phyloP scores from a whole-genome alignment of 371 early-diverging fungal species.

The Mucor sp. region DNA sequence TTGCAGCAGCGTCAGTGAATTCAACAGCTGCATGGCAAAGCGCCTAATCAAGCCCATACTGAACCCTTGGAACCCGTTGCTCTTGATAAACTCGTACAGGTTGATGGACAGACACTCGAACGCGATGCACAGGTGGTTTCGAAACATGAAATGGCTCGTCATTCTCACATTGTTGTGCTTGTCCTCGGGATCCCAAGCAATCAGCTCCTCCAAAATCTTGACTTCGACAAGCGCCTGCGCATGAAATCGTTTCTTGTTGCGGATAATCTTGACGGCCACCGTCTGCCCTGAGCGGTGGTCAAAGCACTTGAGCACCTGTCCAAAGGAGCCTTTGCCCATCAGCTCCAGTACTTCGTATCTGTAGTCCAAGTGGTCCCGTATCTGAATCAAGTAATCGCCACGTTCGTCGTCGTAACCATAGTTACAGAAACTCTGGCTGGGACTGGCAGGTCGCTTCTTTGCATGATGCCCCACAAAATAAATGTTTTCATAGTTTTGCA shows the following conservation, averaged over 20 bases:
- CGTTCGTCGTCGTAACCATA: conserved; percentile 85
- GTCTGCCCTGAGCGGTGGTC: conserved; percentile 75
- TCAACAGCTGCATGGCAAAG: conserved; percentile 76
- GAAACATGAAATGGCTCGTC: conserved; percentile 81
- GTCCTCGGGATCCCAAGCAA: conserved; percentile 66
- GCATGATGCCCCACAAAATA: conserved; percentile 86
- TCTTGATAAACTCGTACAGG: conserved; percentile 89
- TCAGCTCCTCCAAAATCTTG: conserved; percentile 72
- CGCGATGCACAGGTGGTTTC: conserved; percentile 88
- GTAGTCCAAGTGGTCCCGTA: conserved; percentile 79
- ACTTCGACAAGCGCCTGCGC: conserved; percentile 88
- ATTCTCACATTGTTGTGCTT: conserved; percentile 74
- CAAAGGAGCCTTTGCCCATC: conserved; percentile 92
- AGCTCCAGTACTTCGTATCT: conserved; percentile 81
- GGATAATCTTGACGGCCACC: conserved; percentile 91
- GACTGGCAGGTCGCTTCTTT: conserved; percentile 52
- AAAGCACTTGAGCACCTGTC: conserved; percentile 85
- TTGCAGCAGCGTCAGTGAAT: conserved; percentile 67
- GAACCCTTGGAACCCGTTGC: conserved; percentile 80
- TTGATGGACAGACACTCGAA: conserved; percentile 89
- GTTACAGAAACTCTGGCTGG: conserved; percentile 53
- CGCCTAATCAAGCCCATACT: conserved; percentile 66
- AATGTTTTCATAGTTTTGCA: conserved; percentile 75
- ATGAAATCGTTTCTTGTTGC: conserved; percentile 87
- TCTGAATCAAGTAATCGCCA: conserved; percentile 78